Percentiles rank a stretch among this genome's conserved stretches.
phyloP scores from a whole-genome alignment of 345 rosid species.

The Aethionema arabicum region DNA sequence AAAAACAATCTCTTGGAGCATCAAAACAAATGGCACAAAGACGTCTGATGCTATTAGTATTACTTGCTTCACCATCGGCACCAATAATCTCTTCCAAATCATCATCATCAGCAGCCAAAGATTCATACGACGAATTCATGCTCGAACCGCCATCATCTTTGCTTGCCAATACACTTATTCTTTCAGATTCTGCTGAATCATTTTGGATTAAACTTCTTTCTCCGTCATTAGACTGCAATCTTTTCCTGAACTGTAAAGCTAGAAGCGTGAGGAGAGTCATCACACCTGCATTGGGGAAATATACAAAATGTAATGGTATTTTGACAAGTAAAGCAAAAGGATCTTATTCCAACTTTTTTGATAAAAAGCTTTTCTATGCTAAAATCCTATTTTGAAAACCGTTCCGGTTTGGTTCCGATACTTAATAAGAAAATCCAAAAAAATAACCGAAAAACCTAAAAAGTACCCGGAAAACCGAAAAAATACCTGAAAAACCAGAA shows the following conservation, averaged over 20 bases:
- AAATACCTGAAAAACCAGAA: no score
- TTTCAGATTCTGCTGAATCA: conserved; percentile 21
- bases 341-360: not conserved
- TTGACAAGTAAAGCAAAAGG: no score
- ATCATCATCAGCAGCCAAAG: conserved; percentile 51
- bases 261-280: conserved; percentile 50
- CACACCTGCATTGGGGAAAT: conserved; percentile 42
- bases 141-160: conserved; percentile 75
- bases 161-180: conserved; percentile 52
- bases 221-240: conserved; percentile 35
- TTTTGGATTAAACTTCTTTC: conserved; percentile 16
- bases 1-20: conserved; percentile 84
- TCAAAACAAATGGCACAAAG: conserved; percentile 91
- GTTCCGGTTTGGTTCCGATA: no score
- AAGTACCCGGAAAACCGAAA: no score
- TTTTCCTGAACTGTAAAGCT: conserved; percentile 50
- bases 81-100: conserved; percentile 49
- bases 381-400: not conserved
- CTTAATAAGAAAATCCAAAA: no score
- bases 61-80: conserved; percentile 50
- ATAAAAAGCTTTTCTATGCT: not conserved
- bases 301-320: not conserved
- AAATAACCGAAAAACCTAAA: no score
- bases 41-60: conserved; percentile 48
- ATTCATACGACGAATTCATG: conserved; percentile 74